phyloP scores from a whole-genome alignment of 805 yeast species.

The Wickerhamiella occidentalis region DNA sequence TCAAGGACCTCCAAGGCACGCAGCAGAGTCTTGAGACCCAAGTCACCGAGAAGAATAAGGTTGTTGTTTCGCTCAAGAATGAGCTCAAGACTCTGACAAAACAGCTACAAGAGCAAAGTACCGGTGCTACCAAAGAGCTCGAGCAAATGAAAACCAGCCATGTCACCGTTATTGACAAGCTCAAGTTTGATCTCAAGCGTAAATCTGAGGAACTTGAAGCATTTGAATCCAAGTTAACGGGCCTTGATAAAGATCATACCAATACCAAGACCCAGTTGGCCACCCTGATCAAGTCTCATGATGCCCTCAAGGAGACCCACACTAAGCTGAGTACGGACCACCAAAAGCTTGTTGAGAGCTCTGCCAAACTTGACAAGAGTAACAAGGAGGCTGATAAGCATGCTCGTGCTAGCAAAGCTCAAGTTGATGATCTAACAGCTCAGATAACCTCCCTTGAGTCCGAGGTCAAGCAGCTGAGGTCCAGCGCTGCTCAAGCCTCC shows the following conservation, averaged over 20 bases:
- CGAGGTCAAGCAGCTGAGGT: background rate
- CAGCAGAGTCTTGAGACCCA: background rate
- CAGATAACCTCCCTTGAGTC: conserved; percentile 2
- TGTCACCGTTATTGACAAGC: background rate
- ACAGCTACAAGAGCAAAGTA: background rate
- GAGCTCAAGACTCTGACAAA: conserved; percentile 4
- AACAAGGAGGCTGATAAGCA: conserved; percentile 6
- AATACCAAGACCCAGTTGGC: background rate
- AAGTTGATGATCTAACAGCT: conserved; percentile 3
- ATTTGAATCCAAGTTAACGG: background rate
- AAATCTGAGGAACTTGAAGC: conserved; percentile 8
- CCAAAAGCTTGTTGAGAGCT: conserved; percentile 12
- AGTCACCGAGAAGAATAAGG: conserved; percentile 6
- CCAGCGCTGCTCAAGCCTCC: background rate
- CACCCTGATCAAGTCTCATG: background rate
- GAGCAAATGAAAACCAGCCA: background rate
- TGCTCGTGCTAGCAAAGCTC: conserved; percentile 3
- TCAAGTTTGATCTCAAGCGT: conserved; percentile 9
- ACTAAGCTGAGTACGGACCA: background rate
- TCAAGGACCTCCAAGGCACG: conserved; percentile 8
- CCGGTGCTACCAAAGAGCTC: background rate
- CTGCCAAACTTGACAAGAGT: conserved; percentile 11
- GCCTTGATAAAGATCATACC: background rate
- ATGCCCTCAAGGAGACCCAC: background rate
- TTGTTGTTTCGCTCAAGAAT: background rate